Evolutionary conservation across 1,284 basidiomycete genomes (phyloP), one percentile per base, ranked within the genome.

Genomic region (Fistulina hepatica): DNA sequence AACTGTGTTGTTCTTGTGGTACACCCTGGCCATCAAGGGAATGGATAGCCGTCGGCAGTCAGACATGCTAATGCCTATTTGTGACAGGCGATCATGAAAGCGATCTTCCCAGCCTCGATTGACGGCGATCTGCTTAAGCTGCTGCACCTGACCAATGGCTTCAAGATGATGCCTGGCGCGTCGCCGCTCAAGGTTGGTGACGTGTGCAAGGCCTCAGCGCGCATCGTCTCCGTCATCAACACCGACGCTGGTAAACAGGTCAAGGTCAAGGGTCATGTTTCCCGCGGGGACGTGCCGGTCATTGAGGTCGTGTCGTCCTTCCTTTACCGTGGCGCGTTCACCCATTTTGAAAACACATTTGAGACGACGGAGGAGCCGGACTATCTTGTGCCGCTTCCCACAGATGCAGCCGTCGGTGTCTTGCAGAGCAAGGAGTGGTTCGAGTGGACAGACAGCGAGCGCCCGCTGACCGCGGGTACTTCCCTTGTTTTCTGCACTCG

Each of bases 361-460:
- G 92, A 97, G 61, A 82, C 81, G 17, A 70, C 81, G 36, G 81
- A 93, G 47, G 90, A 94, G 59, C 77, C 82, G 3, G 88, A 92
- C 49, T 97, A 94, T 59, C 60, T 78, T 32, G 81, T 98, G 33
- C 67, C 78, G 32, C 55, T 97, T 47, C 67, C 71, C 38, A 79
- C 73, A 21, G 82, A 91, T 47, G 83, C 89, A 2, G 76, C 76
- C 31, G 81, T 95, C 46, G 90, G 91, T 36, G 89, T 98, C 13
- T 66, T 98, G 11, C 77, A 86, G 54, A 90, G 89, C 42, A 98
- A 98, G 70, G 86, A 94, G 57, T 98, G 95, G 94, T 94, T 98
- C 61, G 79, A 84, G 41, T 97, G 93, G 94, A 79, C 85, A 41
- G 80, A 94, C 53, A 80, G 86, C 39, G 67, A 78, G 6, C 73